Conservation (phyloP, 2,329 filamentous ascomycete species). For the Leptodontidium sp. region DNA sequence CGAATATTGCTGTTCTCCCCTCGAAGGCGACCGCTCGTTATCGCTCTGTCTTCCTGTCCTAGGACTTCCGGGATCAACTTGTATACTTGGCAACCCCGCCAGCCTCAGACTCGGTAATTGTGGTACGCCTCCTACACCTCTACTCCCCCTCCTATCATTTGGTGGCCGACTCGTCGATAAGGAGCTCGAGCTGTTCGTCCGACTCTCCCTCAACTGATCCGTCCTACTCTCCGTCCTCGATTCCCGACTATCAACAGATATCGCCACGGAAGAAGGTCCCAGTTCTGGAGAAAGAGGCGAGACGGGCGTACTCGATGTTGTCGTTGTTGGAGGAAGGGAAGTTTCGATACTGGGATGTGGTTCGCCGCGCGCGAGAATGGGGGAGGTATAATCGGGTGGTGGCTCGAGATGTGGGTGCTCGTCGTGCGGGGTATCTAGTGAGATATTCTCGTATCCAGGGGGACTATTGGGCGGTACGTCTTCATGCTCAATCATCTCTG, state of each 20-base stretch:
- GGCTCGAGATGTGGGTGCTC: constrained; percentile 34
- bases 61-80: constrained; percentile 56
- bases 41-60: constrained; percentile 17
- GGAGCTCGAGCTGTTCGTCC: constrained; percentile 28
- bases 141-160: constrained; percentile 29
- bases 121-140: constrained; percentile 52
- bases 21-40: not conserved
- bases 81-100: constrained; percentile 61
- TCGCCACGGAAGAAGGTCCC: not conserved
- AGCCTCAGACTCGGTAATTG: constrained; percentile 63
- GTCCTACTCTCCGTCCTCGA: constrained; percentile 36
- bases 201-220: constrained; percentile 32
- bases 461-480: constrained; percentile 44
- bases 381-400: constrained; percentile 44
- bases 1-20: not conserved
- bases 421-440: constrained; percentile 38
- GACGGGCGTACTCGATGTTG: constrained; percentile 14
- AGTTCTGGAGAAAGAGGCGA: constrained; percentile 19
- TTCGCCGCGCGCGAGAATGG: constrained; percentile 37
- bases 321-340: constrained; percentile 22
- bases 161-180: constrained; percentile 11
- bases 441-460: constrained; percentile 46
- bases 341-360: constrained; percentile 13
- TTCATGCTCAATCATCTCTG: constrained; percentile 44
- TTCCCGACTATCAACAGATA: constrained; percentile 17